Evolutionary conservation across 176 grass and related monocot genomes (phyloP), one percentile per base, ranked within the genome.

Genomic region (Cenchrus purpureus): DNA sequence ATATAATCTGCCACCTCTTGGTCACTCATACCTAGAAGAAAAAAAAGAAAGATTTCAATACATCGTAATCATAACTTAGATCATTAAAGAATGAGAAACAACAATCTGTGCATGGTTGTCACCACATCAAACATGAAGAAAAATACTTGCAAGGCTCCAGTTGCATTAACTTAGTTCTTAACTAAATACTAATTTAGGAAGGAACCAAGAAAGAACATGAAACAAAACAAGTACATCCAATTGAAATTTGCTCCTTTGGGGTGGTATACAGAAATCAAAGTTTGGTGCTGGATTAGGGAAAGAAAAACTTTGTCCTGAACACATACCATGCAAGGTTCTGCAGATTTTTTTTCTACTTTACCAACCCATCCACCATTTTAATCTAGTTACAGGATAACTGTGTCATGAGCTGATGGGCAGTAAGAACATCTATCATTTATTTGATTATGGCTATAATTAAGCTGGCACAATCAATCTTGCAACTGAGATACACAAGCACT

Each of bases 1-100:
- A 89, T 92, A 79, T 96, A 92, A 78, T 96, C 97, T 72, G 75
- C 46, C 44, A 99, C 89, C 73, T 92, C 93, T 78, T 91, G 77
- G 79, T 92, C 91, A 79, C 78, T 94, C 91, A 99, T 95, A 57
- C 91, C 97, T 99, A 83, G 49, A 92, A 83, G 70, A 46, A 10
- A 71, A 48, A 12, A 76, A 86, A n/a, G 25, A 15, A 85, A 43
- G 2, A 67, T 74, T 20, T 79, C 66, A 86, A 73, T 67, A 65
- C 10, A 90, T 42, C 0, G 56, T 68, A 59, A 90, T 42, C 0
- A 49, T 68, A 59, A 81, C n/a, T 63, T 34, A 86, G n/a, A 83
- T 78, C 58, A 79, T 49, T 22, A 60, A 63, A 86, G 49, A 55
- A 82, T 34, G 34, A 68, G 19, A 72, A 83, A 43, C 42, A 81